Evolutionary conservation across 2,329 filamentous ascomycete species (phyloP).

Genomic region (Colletotrichum navitas): DNA sequence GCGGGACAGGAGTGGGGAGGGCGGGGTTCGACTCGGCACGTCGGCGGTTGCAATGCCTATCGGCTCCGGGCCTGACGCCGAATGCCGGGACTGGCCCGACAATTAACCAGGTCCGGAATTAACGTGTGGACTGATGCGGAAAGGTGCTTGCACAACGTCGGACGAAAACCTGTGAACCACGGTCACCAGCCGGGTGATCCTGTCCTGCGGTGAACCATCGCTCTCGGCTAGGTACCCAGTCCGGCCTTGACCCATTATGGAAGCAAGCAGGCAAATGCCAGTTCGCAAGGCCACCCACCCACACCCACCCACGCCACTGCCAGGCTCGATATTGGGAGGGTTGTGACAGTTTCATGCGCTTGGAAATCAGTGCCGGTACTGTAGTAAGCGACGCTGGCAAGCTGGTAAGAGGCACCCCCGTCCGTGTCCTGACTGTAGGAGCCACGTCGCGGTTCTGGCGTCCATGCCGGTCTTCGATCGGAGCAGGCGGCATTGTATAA

Average conservation of each 20-base stretch:
- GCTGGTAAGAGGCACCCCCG: slow-evolving; percentile 8
- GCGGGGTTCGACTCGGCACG: neutral
- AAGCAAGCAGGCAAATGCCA: slow-evolving; percentile 35
- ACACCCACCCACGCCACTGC: neutral
- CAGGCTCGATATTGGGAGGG: slow-evolving; percentile 4
- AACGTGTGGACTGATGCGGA: slow-evolving; percentile 24
- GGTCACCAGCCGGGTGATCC: slow-evolving; percentile 25
- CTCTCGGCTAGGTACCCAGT: slow-evolving; percentile 18
- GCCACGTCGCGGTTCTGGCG: slow-evolving; percentile 28
- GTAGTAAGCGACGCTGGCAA: slow-evolving; percentile 9
- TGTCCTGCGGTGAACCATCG: slow-evolving; percentile 31
- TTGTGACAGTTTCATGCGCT: slow-evolving; percentile 37
- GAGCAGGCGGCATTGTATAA: neutral
- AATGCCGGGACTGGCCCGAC: slow-evolving; percentile 23
- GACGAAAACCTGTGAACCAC: slow-evolving; percentile 34
- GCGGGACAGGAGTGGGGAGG: neutral
- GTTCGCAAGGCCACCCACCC: neutral
- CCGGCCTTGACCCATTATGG: neutral
- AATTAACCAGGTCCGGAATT: neutral
- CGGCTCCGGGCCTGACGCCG: slow-evolving; percentile 19
- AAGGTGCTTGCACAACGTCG: slow-evolving; percentile 35
- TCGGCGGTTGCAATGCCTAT: neutral
- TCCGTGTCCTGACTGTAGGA: slow-evolving; percentile 11
- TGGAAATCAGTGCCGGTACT: slow-evolving; percentile 24
- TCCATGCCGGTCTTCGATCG: slow-evolving; percentile 11